Conservation (phyloP, 192 early-diverging fungal species). For the Linnemannia elongata region DNA sequence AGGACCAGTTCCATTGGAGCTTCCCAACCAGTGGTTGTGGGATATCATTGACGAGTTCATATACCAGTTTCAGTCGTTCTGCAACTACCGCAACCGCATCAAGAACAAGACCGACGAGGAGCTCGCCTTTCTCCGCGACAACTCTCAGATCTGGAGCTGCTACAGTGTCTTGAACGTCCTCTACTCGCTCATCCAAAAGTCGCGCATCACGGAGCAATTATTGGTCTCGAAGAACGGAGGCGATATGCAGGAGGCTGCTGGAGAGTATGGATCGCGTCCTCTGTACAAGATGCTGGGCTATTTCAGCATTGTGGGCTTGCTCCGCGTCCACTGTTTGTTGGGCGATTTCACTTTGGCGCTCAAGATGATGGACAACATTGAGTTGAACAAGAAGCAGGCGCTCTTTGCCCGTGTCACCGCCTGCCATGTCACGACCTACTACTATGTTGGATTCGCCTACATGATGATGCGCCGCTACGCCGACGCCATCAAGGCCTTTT, state of each 20-base stretch:
- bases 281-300: constrained; percentile 98
- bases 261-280: constrained; percentile 89
- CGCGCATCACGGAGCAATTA: constrained; percentile 94
- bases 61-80: constrained; percentile 99
- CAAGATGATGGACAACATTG: constrained; percentile 97
- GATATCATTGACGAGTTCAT: constrained; percentile 99
- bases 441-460: constrained; percentile 97
- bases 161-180: constrained; percentile 97
- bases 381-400: constrained; percentile 91
- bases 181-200: constrained; percentile 97
- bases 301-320: constrained; percentile 92
- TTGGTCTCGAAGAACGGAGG: constrained; percentile 90
- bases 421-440: constrained; percentile 97
- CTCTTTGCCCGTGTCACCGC: constrained; percentile 95
- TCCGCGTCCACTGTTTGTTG: constrained; percentile 95
- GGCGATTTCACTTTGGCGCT: constrained; percentile 96
- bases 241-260: constrained; percentile 89
- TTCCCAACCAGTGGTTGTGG: constrained; percentile 99
- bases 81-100: constrained; percentile 91
- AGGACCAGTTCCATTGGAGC: constrained; percentile 90
- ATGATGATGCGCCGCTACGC: constrained; percentile 98
- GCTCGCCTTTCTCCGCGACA: constrained; percentile 83
- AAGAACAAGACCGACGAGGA: constrained; percentile 88
- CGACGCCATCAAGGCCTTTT: constrained; percentile 94
- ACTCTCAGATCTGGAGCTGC: constrained; percentile 94